These are phyloP conservation scores for Pelagomonas calceolata DNA, from an alignment of 108 stramenopile species.

Conservation along the genomic window DNA sequence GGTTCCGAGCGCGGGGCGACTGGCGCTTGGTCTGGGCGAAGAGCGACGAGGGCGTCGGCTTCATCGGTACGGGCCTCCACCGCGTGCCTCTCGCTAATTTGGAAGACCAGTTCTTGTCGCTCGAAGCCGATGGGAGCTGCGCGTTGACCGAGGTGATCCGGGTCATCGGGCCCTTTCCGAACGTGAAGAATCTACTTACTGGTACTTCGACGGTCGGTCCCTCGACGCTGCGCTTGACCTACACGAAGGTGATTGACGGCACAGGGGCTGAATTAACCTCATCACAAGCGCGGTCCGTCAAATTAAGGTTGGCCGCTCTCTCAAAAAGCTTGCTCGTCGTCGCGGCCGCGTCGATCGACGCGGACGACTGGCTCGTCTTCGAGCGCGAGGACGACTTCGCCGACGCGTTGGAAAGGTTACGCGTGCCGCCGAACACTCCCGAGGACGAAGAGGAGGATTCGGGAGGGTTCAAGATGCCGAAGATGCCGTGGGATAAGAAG, in stretches of 20 bases:
- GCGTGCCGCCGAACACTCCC: background rate
- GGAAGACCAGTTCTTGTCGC: constrained; percentile 59
- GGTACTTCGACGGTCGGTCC: constrained; percentile 15
- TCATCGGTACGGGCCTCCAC: constrained; percentile 68
- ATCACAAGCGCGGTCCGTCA: background rate
- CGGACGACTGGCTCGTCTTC: background rate
- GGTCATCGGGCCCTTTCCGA: constrained; percentile 73
- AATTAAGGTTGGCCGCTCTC: background rate
- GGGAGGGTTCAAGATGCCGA: too few relatives aligned
- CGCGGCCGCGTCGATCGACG: background rate
- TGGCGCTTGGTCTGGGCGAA: constrained; percentile 7
- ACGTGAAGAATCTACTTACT: constrained; percentile 58
- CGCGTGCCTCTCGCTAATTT: constrained; percentile 52
- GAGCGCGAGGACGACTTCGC: background rate
- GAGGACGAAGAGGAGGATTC: too few relatives aligned
- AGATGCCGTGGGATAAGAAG: too few relatives aligned
- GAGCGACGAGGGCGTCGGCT: constrained; percentile 55
- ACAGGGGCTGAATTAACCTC: background rate
- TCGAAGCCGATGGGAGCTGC: constrained; percentile 37
- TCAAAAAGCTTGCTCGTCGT: background rate
- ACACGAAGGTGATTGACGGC: background rate
- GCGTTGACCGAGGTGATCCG: constrained; percentile 68
- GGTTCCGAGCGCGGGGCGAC: background rate
- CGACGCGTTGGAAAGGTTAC: background rate
- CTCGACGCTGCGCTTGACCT: background rate